phyloP scores from a whole-genome alignment of 768 basidiomycete species.

The Suillus spraguei region DNA sequence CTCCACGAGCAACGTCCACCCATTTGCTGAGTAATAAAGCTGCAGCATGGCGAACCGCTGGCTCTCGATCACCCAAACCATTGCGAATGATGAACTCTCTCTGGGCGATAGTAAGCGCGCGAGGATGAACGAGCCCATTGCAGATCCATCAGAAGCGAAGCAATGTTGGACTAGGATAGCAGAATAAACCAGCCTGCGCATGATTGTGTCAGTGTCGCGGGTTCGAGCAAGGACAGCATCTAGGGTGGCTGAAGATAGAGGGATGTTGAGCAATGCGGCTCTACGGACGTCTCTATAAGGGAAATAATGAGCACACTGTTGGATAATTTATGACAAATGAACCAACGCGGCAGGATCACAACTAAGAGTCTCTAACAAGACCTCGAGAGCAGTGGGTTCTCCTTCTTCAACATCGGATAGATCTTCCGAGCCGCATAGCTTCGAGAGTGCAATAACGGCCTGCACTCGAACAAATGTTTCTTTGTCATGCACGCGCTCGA shows the following conservation, averaged over 20 bases:
- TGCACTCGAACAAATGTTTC: constrained; percentile 77
- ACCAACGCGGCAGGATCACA: constrained; percentile 74
- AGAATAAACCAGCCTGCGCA: constrained; percentile 76
- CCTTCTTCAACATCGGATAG: constrained; percentile 52
- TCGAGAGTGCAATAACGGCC: constrained; percentile 78
- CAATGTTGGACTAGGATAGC: constrained; percentile 53
- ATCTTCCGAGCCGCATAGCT: constrained; percentile 74
- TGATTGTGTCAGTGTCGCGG: constrained; percentile 73
- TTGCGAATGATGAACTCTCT: constrained; percentile 77
- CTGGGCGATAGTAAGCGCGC: constrained; percentile 66
- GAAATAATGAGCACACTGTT: not conserved
- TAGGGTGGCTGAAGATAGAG: constrained; percentile 56
- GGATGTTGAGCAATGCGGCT: constrained; percentile 72
- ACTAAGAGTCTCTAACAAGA: constrained; percentile 66
- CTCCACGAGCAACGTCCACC: constrained; percentile 60
- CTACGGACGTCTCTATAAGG: constrained; percentile 81
- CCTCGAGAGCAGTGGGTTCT: constrained; percentile 49
- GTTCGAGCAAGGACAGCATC: constrained; percentile 72
- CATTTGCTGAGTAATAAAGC: constrained; percentile 72
- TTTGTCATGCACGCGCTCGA: constrained; percentile 79
- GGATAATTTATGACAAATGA: not conserved
- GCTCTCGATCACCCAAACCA: constrained; percentile 87
- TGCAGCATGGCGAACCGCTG: constrained; percentile 69
- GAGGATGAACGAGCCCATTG: constrained; percentile 62
- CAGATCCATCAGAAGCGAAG: constrained; percentile 31